Conservation (phyloP, 805 yeast genomes). For the Candida verbasci region DNA sequence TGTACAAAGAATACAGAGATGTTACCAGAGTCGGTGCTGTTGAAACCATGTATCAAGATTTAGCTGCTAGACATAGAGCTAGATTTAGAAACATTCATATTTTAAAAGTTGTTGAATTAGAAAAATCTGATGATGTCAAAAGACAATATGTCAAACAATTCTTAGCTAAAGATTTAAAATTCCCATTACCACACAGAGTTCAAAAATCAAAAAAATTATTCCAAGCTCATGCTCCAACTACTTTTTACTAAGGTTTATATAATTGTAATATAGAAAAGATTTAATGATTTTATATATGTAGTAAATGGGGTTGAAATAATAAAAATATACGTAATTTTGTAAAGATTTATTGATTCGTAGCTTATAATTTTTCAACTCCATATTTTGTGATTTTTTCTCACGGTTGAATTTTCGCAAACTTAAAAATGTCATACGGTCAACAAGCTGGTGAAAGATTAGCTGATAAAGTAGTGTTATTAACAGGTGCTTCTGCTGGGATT, state of each 20-base stretch:
- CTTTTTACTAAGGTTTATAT: conserved; percentile 73
- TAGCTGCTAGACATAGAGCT: conserved; percentile 99
- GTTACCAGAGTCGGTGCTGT: conserved; percentile 99
- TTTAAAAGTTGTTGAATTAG: conserved; percentile 98
- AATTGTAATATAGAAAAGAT: neutral
- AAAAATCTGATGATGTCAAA: conserved; percentile 96
- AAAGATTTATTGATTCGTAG: too few relatives aligned
- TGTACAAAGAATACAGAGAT: conserved; percentile 99
- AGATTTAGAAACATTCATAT: conserved; percentile 99
- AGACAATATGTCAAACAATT: conserved; percentile 99
- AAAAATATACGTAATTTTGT: conserved; percentile 7
- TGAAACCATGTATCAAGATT: conserved; percentile 97
- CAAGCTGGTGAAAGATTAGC: conserved; percentile 37
- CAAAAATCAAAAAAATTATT: conserved; percentile 83
- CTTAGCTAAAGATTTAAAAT: conserved; percentile 90
- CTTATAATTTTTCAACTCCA: too few relatives aligned
- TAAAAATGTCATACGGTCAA: conserved; percentile 30
- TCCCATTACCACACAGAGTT: conserved; percentile 99
- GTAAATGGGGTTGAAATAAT: neutral
- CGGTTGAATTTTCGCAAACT: neutral
- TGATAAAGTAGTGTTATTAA: conserved; percentile 31
- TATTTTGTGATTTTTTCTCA: neutral
- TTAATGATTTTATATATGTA: neutral
- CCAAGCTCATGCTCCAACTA: conserved; percentile 92
- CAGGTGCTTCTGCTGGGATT: conserved; percentile 41